These are phyloP conservation scores for Backusella psychrophila DNA, from an alignment of 192 early-diverging fungal genomes.

Conservation along the genomic window DNA sequence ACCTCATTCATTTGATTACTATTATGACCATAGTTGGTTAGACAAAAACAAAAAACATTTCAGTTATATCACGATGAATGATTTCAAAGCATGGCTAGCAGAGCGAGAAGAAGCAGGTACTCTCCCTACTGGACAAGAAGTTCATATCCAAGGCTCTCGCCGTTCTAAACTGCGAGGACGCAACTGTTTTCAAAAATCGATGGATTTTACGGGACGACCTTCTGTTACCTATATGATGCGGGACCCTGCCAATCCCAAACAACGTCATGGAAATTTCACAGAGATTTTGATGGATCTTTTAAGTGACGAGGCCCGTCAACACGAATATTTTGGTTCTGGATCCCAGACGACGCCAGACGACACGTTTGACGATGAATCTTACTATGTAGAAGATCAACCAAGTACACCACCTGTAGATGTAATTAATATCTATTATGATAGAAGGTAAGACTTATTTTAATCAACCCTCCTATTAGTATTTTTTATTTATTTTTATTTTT, in stretches of 20 bases:
- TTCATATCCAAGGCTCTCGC: conserved; percentile 7
- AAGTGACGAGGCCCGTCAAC: not conserved
- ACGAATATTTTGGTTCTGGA: not conserved
- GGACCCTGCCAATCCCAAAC: conserved; percentile 2
- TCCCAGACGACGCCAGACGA: too few species aligned
- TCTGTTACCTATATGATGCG: not conserved
- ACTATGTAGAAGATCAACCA: not conserved
- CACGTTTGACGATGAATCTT: not conserved
- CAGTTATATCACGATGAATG: conserved; percentile 32
- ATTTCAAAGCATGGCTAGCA: conserved; percentile 30
- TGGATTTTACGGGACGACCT: conserved; percentile 22
- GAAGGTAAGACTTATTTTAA: conserved; percentile 15
- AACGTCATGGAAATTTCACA: conserved; percentile 4
- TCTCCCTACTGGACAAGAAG: conserved; percentile 23
- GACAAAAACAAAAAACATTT: conserved; percentile 29
- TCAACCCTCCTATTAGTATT: not conserved
- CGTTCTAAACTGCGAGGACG: not conserved
- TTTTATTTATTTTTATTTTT: not conserved
- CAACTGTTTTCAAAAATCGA: conserved; percentile 28
- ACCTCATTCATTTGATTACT: conserved; percentile 33
- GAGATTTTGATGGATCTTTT: conserved; percentile 3
- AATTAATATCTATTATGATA: conserved; percentile 30
- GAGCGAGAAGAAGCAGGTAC: conserved; percentile 14
- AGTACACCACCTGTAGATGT: conserved; percentile 11
- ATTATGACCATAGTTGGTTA: conserved; percentile 37